Evolutionary conservation across 202 grass and related monocot species (phyloP), one percentile per base, ranked within the genome.

Genomic region (Miscanthus sacchariflorus): DNA sequence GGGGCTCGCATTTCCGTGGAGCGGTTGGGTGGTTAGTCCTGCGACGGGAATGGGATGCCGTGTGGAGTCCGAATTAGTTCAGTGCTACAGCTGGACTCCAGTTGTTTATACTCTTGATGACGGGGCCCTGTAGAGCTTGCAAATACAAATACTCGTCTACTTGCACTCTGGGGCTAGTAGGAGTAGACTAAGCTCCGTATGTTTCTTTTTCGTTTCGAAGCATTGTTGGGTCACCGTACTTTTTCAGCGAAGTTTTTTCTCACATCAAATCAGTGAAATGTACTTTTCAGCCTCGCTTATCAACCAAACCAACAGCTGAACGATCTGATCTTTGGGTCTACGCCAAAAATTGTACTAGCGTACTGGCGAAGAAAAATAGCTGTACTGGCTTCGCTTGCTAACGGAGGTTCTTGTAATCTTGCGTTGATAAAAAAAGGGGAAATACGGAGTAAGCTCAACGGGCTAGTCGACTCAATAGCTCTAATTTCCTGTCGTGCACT

Each of bases 81-180:
- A 33, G 38, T 49, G 13, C 84, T 91, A 79, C 90, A 91, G 83
- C 86, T 89, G 83, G 72, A 61, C 30, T 83, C 70, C 54, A 38
- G 17, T 91, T 89, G 73, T 91, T 89, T 86, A 73, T 73, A 27
- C 33, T 24, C 45, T 72, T 78, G 48, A 50, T 54, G 24, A 63
- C 25, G 23, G 30, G 14, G 40, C 46, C 75, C n/a, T 68, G 66
- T 49, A 77, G 77, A 76, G 42, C 43, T 72, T 70, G 78, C 30
- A 77, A 79, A 65, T 65, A 65, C 61, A 56, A 56, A 21, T 33
- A 33, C 27, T 68, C 25, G 12, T 2, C 65, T 84, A 36, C 73
- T 71, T 58, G 58, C 81, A 50, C 28, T 64, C 54, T 50, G 45
- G 75, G 24, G 7, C 27, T 49, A 67, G 68, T 74, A 68, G 25